Evolutionary conservation across 2,329 filamentous ascomycete species (phyloP).

Genomic region (Arthrobotrys sphaeroides): DNA sequence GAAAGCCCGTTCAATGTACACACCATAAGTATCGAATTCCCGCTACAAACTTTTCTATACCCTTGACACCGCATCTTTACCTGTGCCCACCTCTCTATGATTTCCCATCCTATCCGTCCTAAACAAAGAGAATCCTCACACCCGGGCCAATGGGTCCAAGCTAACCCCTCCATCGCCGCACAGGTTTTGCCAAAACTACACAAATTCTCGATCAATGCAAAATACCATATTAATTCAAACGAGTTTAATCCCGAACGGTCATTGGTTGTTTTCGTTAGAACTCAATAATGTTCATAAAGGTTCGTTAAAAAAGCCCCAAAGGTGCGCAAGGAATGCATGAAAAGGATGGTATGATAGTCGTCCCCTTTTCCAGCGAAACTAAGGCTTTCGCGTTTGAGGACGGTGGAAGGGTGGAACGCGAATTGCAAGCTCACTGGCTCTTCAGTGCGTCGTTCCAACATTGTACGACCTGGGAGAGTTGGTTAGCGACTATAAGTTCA

Average conservation of each 20-base stretch:
- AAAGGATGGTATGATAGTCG: neutral
- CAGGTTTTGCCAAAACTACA: neutral
- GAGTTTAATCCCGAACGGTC: constrained; percentile 16
- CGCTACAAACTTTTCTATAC: constrained; percentile 21
- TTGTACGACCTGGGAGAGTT: constrained; percentile 11
- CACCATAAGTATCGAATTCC: neutral
- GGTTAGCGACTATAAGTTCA: neutral
- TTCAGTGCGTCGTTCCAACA: constrained; percentile 27
- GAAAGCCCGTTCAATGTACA: constrained; percentile 11
- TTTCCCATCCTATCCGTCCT: neutral
- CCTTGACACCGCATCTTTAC: constrained; percentile 10
- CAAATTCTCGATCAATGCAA: constrained; percentile 2
- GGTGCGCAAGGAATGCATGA: neutral
- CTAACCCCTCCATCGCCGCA: neutral
- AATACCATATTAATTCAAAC: constrained; percentile 10
- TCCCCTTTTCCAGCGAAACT: neutral
- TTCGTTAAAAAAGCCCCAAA: constrained; percentile 10
- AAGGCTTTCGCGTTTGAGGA: neutral
- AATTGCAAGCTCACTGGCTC: constrained; percentile 1
- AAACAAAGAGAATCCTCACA: neutral
- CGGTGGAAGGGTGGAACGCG: neutral
- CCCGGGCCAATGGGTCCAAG: neutral
- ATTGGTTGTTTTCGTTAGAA: constrained; percentile 13
- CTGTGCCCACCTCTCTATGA: constrained; percentile 8
- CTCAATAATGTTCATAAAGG: constrained; percentile 2